phyloP scores from a whole-genome alignment of 1,284 basidiomycete genomes.

The Inonotus obliquus region DNA sequence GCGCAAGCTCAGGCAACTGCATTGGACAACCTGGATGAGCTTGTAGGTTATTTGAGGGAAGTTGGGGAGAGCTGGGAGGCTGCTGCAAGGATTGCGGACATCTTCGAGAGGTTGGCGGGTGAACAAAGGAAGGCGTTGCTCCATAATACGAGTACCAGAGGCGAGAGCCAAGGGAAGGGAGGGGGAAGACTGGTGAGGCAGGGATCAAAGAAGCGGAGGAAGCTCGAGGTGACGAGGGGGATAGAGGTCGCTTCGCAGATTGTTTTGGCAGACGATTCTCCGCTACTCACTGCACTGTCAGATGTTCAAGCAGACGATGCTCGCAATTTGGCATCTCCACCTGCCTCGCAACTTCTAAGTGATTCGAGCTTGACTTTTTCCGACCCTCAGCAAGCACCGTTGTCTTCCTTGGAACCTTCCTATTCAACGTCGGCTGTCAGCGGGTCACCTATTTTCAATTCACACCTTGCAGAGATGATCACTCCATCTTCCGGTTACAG shows the following conservation, averaged over 20 bases:
- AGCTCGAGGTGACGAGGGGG: neutral
- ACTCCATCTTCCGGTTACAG: too few species aligned
- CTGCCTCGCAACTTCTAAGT: neutral
- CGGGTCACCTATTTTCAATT: too few species aligned
- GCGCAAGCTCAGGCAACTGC: conserved; percentile 6
- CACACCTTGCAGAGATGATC: too few species aligned
- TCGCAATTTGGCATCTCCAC: neutral
- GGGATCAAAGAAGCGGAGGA: conserved; percentile 1
- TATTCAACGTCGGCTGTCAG: too few species aligned
- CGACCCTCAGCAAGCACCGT: neutral
- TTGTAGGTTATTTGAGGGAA: conserved; percentile 23
- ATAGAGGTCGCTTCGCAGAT: neutral
- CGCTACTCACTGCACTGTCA: neutral
- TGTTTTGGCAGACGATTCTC: neutral
- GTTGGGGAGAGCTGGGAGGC: conserved; percentile 23
- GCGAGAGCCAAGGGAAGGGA: too few species aligned
- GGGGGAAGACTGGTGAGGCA: neutral
- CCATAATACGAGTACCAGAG: neutral
- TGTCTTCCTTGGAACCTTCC: too few species aligned
- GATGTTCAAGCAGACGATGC: neutral
- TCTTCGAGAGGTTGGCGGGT: conserved; percentile 30
- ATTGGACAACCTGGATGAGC: conserved; percentile 21
- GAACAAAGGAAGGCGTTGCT: conserved; percentile 10
- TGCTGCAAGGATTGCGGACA: conserved; percentile 23
- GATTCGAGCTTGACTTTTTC: neutral